Evolutionary conservation across 306 rosid genomes (phyloP), one percentile per base, ranked within the genome.

Genomic region (Rosa persica): DNA sequence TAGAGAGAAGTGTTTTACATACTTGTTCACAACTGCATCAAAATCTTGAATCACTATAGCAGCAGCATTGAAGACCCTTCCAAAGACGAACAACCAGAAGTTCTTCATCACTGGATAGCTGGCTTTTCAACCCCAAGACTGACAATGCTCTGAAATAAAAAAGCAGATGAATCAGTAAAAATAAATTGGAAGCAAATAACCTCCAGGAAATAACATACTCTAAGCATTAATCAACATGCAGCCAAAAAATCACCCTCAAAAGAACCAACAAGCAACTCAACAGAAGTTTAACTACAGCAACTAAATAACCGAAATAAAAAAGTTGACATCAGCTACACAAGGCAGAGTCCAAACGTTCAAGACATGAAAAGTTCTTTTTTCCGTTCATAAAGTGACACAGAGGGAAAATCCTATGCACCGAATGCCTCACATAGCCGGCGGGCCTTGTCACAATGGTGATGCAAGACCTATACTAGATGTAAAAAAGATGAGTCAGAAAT

Each of bases 31-130:
- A 72, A 94, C 96, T 6, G 92, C 93, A 87, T 94, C 97, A 78
- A 89, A 94, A 88, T 94, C 98, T 89, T 92, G 98, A 87, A 90
- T 80, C 89, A 94, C 30, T 79, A 92, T 94, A 64, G 97, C 98
- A 78, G 88, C 76, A 79, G 87, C 93, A 81, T 94, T 94, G 92
- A 94, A 92, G 70, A 83, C 82, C 98, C 92, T 94, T 66, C 98
- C 97, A 75, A 92, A 94, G 73, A 92, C 79, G 55, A 90, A 94
- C 87, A 94, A 79, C 98, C 96, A 94, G 85, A 94, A 94, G 86
- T 94, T 92, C 78, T 94, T 97, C 79, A 92, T n/a, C n/a, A n/a
- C n/a, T n/a, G n/a, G n/a, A n/a, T n/a, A n/a, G n/a, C n/a, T n/a
- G n/a, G 34, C 34, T 30, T 30, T 30, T 30, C 34, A 30, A 30